These are phyloP conservation scores for Pyracantha coccinea DNA, from an alignment of 331 rosid genomes.

Conservation along the genomic window DNA sequence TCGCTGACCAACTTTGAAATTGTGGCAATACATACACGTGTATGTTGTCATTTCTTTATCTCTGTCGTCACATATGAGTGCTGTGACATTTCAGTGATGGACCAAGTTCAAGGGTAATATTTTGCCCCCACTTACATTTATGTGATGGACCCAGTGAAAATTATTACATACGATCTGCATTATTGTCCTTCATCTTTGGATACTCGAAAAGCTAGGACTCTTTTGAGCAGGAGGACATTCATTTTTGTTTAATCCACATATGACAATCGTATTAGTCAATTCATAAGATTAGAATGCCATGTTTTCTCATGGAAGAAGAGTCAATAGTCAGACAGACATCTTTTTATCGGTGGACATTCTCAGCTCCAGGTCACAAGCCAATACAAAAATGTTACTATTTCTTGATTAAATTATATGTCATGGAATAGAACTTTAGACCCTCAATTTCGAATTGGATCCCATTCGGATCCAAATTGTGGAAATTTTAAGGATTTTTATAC, in stretches of 20 bases:
- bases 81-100: too few relatives aligned
- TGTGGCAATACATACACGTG: too few relatives aligned
- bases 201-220: conserved; percentile 18
- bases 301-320: not conserved
- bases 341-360: conserved; percentile 15
- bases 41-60: not conserved
- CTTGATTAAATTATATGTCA: not conserved
- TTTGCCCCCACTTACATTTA: not conserved
- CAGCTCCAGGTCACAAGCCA: not conserved
- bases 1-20: not conserved
- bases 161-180: not conserved
- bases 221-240: conserved; percentile 1
- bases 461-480: accelerated
- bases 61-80: not conserved
- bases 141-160: not conserved
- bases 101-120: not conserved
- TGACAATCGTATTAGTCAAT: not conserved
- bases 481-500: too few relatives aligned
- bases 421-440: not conserved
- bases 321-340: not conserved
- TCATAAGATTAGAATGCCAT: not conserved
- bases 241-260: not conserved
- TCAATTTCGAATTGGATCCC: not conserved
- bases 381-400: not conserved
- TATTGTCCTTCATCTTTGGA: conserved; percentile 3